Percentiles rank a stretch among this genome's conserved stretches.
Conservation (phyloP, 495 filamentous ascomycete species). For the Tetracladium marchalianum region DNA sequence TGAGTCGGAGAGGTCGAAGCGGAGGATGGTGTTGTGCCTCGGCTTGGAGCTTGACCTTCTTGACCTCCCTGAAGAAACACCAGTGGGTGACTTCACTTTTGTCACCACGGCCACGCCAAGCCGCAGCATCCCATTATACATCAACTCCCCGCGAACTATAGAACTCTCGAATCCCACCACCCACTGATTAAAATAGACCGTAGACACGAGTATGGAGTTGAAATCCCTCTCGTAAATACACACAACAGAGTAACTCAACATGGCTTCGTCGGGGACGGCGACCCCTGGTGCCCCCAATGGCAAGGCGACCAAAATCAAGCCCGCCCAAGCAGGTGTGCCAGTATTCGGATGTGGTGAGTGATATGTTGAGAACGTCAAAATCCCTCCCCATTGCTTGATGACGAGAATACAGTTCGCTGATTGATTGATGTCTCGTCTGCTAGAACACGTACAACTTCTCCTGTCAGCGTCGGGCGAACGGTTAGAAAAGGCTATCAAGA, state of each 20-base stretch:
- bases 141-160: too few relatives aligned
- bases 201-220: too few relatives aligned
- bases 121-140: too few relatives aligned
- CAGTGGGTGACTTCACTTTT: background rate
- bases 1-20: too few relatives aligned
- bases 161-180: too few relatives aligned
- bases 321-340: slow-evolving; percentile 38
- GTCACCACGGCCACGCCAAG: too few relatives aligned
- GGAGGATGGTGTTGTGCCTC: background rate
- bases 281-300: slow-evolving; percentile 22
- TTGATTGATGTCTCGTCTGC: background rate
- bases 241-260: background rate
- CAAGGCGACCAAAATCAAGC: slow-evolving; percentile 35
- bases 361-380: background rate
- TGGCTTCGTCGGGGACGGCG: slow-evolving; percentile 16
- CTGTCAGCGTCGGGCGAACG: slow-evolving; percentile 35
- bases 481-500: slow-evolving; percentile 38
- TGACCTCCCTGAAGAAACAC: background rate
- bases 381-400: background rate
- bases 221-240: too few relatives aligned
- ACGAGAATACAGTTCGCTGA: background rate
- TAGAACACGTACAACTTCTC: slow-evolving; percentile 45
- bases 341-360: slow-evolving; percentile 44
- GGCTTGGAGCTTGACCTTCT: background rate
- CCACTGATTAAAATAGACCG: too few relatives aligned